phyloP scores from a whole-genome alignment of 2,329 filamentous ascomycete genomes.

The Lasiodiplodia hormozganensis region DNA sequence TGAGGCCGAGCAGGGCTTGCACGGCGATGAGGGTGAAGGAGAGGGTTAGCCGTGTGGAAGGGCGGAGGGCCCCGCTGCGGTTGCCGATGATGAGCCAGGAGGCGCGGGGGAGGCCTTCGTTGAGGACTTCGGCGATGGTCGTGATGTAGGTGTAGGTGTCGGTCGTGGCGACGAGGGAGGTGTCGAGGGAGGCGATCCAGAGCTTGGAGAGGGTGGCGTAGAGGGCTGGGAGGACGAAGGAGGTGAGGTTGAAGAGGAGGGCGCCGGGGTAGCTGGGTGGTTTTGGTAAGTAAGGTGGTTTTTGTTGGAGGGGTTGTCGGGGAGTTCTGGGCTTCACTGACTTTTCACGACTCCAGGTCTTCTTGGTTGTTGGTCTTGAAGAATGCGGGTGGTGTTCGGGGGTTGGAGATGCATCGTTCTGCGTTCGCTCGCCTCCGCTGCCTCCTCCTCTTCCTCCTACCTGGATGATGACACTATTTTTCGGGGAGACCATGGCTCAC shows the following conservation, averaged over 20 bases:
- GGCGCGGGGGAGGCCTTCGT: conserved; percentile 73
- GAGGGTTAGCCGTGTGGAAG: conserved; percentile 61
- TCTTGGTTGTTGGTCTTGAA: too few species aligned
- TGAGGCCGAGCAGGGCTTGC: conserved; percentile 63
- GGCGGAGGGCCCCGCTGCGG: conserved; percentile 45
- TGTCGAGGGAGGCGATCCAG: conserved; percentile 73
- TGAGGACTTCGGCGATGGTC: conserved; percentile 71
- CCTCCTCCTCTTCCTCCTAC: not conserved
- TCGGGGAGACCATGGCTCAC: not conserved
- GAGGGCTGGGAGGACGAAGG: conserved; percentile 71
- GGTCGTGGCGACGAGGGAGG: conserved; percentile 65
- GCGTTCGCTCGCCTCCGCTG: not conserved
- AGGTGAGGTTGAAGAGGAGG: conserved; percentile 66
- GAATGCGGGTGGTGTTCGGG: too few species aligned
- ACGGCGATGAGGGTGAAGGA: conserved; percentile 64
- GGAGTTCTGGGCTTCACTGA: too few species aligned
- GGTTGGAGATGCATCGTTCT: too few species aligned
- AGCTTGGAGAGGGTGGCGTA: conserved; percentile 73
- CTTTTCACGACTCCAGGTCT: too few species aligned
- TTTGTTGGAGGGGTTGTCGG: too few species aligned
- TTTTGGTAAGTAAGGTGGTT: too few species aligned
- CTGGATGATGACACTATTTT: not conserved
- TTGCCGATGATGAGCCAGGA: conserved; percentile 75
- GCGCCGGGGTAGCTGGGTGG: conserved; percentile 58
- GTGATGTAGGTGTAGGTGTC: conserved; percentile 74